Percentiles rank a stretch among this genome's conserved stretches.
phyloP scores from a whole-genome alignment of 805 yeast species.

The Lipomyces yamadae region DNA sequence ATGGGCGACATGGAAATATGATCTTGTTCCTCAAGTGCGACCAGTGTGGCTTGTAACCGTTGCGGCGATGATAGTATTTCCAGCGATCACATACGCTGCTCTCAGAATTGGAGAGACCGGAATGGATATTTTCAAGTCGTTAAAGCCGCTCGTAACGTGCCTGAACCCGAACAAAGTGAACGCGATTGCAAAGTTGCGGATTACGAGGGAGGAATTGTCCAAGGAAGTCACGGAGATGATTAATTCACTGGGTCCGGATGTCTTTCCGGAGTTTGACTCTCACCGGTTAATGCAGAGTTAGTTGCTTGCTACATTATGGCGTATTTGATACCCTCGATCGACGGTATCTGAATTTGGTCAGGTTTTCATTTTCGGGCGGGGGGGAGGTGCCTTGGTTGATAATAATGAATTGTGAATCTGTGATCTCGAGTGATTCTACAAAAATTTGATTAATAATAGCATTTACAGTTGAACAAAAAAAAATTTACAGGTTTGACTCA shows the following conservation, averaged over 20 bases:
- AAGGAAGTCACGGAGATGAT: conserved; percentile 77
- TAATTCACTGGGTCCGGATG: conserved; percentile 78
- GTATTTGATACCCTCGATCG: not conserved
- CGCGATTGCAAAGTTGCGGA: conserved; percentile 58
- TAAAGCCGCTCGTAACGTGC: conserved; percentile 73
- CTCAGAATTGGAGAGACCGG: conserved; percentile 92
- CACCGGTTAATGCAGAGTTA: conserved; percentile 11
- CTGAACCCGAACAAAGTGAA: conserved; percentile 46
- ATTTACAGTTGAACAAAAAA: not conserved
- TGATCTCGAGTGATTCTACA: not conserved
- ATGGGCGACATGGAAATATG: conserved; percentile 46
- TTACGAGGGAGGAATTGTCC: conserved; percentile 64
- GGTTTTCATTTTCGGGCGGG: not conserved
- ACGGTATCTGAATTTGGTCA: not conserved
- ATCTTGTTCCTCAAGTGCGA: conserved; percentile 38
- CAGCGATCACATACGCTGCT: conserved; percentile 82
- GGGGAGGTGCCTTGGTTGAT: not conserved
- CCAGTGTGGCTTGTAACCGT: conserved; percentile 49
- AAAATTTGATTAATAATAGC: not conserved
- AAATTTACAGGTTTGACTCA: not conserved
- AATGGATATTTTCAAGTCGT: conserved; percentile 80
- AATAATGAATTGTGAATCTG: not conserved
- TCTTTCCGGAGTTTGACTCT: conserved; percentile 80
- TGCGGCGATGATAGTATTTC: conserved; percentile 67
- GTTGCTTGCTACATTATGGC: not conserved